Base-by-base conservation (phyloP, 2,329 filamentous ascomycete species). In the Sphaceloma murrayae region DNA sequence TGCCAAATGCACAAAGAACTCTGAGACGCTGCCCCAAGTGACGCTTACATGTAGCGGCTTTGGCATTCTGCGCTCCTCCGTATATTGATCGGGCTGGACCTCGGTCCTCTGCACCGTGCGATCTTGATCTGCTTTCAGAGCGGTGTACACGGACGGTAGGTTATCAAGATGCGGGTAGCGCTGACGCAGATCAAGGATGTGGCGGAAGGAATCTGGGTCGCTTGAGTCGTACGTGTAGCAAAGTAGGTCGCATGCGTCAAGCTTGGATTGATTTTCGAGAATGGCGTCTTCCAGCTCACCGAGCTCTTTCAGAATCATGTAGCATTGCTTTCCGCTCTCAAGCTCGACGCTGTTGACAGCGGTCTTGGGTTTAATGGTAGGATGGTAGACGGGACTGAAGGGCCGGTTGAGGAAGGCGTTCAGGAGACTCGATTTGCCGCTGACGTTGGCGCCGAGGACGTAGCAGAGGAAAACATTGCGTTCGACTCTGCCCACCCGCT, bases 211-310 rank as follows among this genome's bases (percentile, higher is more conserved):
- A 62, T 96, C 88, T 0, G 91, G 89, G 50, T 98, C 88, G 1
- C 87, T 93, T 2, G 89, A 96, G 66, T 98, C 91, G 65, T 96
- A 98, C 1, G 86, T 81, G 64, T 94, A 96, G 64, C 89, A 94
- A 34, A 98, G 75, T 17, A 98, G 73, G 62, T 98, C 91, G 63
- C 89, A 96, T 4, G 87, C 80, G 56, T 94, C 86, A 10, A 98
- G 72, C 63, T 93, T 94, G 33, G 79, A 76, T 57, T 81, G 79
- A 58, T 98, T 98, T 46, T 96, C 91, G 2, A 98, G 70, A 45
- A 96, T 87, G 9, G 91, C 91, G 0, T 86, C 83, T 62, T 96
- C 91, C n/a, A 94, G 71, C 62, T 96, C 87, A 24, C 91, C 91
- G 1, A 96, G 79, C 63, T 98, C 91, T 57, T 94, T 85, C 17